These are phyloP conservation scores for Globisporangium parvum DNA, from an alignment of 352 stramenopile genomes.

Conservation along the genomic window DNA sequence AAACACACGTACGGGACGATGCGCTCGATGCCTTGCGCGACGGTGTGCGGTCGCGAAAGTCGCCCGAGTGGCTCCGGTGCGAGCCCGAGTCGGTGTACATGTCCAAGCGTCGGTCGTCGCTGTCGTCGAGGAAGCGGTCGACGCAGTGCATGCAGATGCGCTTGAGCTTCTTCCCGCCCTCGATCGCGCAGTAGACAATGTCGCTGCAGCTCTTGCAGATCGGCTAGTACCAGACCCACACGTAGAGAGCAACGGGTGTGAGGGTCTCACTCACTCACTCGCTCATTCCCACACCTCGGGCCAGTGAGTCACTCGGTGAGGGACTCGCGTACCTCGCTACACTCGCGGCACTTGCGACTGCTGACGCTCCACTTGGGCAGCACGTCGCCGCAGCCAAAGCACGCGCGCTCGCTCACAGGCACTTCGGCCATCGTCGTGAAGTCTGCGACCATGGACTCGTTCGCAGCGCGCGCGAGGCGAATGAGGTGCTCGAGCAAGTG, in stretches of 20 bases:
- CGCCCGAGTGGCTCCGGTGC: background rate
- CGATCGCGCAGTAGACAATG: slow-evolving; percentile 53
- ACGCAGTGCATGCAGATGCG: slow-evolving; percentile 65
- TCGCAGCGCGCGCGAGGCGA: slow-evolving; percentile 45
- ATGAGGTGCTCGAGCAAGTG: slow-evolving; percentile 59
- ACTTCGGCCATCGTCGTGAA: slow-evolving; percentile 26
- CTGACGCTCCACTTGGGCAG: slow-evolving; percentile 36
- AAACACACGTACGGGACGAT: slow-evolving; percentile 1
- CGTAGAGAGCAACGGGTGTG: background rate
- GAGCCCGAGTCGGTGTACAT: slow-evolving; percentile 15
- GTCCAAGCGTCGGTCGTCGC: slow-evolving; percentile 7
- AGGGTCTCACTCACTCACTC: too few relatives aligned
- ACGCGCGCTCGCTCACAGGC: slow-evolving; percentile 24
- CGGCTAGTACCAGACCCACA: slow-evolving; percentile 5
- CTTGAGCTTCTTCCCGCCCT: slow-evolving; percentile 62
- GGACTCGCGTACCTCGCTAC: slow-evolving; percentile 39
- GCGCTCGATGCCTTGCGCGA: slow-evolving; percentile 3
- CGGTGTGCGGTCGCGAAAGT: background rate
- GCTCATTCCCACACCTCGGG: background rate
- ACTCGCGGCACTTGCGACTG: slow-evolving; percentile 48
- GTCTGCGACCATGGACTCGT: slow-evolving; percentile 33
- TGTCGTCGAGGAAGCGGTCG: slow-evolving; percentile 16
- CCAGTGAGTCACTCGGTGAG: background rate
- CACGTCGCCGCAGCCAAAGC: slow-evolving; percentile 36
- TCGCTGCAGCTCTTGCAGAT: slow-evolving; percentile 61